Conservation (phyloP, 352 stramenopile genomes). For the Blastocystis sp. region DNA sequence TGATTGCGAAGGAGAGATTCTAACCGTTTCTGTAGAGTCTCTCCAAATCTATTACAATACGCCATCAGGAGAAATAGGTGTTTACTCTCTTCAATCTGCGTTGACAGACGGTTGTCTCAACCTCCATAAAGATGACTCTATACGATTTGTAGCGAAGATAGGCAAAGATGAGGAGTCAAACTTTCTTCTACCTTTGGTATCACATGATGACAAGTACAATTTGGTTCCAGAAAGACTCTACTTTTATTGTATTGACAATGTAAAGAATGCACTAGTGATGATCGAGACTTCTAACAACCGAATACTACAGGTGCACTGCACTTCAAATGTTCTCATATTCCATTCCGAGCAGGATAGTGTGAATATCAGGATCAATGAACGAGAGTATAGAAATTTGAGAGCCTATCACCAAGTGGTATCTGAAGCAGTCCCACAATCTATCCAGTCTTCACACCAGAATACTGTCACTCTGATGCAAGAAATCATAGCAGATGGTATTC, state of each 20-base stretch:
- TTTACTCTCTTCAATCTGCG: not conserved
- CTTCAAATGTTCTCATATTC: not conserved
- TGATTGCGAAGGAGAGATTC: too few species aligned
- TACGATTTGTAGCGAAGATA: too few species aligned
- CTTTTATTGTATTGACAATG: not conserved
- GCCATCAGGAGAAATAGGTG: not conserved
- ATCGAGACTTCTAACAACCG: not conserved
- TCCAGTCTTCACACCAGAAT: not conserved
- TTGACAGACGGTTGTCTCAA: not conserved
- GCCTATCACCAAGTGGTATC: not conserved
- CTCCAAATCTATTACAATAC: not conserved
- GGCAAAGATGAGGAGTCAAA: not conserved
- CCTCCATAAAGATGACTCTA: too few species aligned
- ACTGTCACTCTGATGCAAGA: not conserved
- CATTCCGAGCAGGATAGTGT: not conserved
- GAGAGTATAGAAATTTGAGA: not conserved
- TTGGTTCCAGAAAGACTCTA: not conserved
- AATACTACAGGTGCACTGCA: not conserved
- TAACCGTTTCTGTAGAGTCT: not conserved
- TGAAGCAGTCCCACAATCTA: not conserved
- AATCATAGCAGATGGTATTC: not conserved
- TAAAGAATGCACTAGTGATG: not conserved
- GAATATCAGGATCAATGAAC: not conserved
- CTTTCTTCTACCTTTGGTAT: not conserved
- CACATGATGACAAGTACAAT: not conserved